Evolutionary conservation across 805 yeast species (phyloP), one percentile per base, ranked within the genome.

Genomic region (Kodamaea hsintzibuensis): DNA sequence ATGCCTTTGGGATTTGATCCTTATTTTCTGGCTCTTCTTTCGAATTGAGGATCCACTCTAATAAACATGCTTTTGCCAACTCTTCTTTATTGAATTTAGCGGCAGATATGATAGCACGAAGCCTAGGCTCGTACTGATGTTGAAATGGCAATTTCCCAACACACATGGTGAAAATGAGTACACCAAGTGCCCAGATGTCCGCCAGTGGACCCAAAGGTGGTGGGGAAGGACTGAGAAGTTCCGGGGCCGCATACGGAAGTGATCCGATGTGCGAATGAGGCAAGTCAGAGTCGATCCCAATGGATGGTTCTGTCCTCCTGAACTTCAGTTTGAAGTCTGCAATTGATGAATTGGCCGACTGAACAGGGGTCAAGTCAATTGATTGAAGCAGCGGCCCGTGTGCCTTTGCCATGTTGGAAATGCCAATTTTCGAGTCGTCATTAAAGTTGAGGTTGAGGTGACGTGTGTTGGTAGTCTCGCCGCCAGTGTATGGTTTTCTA

Each of bases 121-220:
- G 73, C 57, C 91, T 74, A 9, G 96, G 96, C 61, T 89, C 91
- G 66, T 85, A 88, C n/a, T 81, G 81, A 65, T 91, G 96, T 55
- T 83, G 84, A 71, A 92, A 92, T 0, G 97, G 97, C 49, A 92
- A 68, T 57, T 79, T 82, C 0, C 96, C 92, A 19, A 83, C 80
- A 27, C 85, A 69, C 82, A 91, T 80, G 1, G 96, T 84, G 67
- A 82, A 91, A 3, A 87, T 61, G 57, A 88, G 71, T 0, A 91
- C 89, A 3, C 98, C 98, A 45, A 89, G 77, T 0, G 97, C 96
- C 98, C 98, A 92, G 4, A 89, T 79, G 70, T 92, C 98, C 1
- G 92, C 86, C 40, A 82, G 72, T 1, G 89, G 85, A 1, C 87
- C 86, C 52, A 82, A 63, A 55, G 85, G 74, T 62, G 84, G 73